Evolutionary conservation across 1,139 yeast species (phyloP), one percentile per base, ranked within the genome.

Genomic region (Cylindricascospora bacillispora): DNA sequence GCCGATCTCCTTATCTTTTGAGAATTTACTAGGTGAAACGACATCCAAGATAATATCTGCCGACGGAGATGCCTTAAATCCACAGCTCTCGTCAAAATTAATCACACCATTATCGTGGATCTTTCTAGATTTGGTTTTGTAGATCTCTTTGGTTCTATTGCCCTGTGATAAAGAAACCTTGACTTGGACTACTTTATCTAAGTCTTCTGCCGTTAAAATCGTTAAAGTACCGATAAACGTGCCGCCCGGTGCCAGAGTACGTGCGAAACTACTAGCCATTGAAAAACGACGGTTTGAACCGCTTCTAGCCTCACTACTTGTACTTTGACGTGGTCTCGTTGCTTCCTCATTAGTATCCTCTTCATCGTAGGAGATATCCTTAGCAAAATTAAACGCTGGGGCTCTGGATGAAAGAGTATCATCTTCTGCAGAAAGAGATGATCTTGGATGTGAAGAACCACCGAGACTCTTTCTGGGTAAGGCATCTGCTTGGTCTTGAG

Each of bases 21-120:
- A 89, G 43, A 86, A 67, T 3, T 73, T 67, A 52, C 80, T 93
- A 49, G 73, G 79, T 29, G 77, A 75, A 30, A 70, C 63, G 11
- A 81, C 68, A 24, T 63, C 61, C 45, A 86, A 68, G 4, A 70
- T 57, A 28, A 86, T 47, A 33, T 60, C 63, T 3, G 77, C 75
- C 12, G 68, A 73, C 3, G 73, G 55, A 4, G 77, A 60, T 7
- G 89, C 73, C 48, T 69, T 73, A 60, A 85, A 81, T 4, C 75
- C 65, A 38, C 68, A 62, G 15, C 74, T 63, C 47, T 82, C 95
- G 42, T 71, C 70, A 70, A 83, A 72, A 35, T 57, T 62, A 35
- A 65, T 66, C 7, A 56, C 40, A 0, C 68, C 70, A 11, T 59
- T 60, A 30, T 60, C 64, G 16, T 67, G 63, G 3, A 61, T 43